Conservation (phyloP, 192 early-diverging fungal species). For the Powellomyces hirtus region DNA sequence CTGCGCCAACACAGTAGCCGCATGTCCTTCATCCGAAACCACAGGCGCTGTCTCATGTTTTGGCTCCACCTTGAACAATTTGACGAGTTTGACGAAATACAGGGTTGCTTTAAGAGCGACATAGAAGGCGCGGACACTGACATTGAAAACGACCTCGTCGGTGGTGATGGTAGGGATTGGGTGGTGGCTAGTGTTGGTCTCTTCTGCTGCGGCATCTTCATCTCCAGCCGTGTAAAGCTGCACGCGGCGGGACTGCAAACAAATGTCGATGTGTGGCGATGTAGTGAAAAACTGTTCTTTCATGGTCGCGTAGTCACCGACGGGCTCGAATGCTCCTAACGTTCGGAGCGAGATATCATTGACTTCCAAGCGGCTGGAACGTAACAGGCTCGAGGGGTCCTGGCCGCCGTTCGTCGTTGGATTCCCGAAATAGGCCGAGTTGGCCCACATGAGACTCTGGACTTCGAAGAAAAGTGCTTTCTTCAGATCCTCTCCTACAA, state of each 20-base stretch:
- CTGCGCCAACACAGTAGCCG: neutral
- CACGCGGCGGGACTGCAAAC: neutral
- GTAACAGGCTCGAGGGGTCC: neutral
- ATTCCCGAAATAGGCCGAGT: neutral
- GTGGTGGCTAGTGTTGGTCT: neutral
- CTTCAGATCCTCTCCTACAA: slow-evolving; percentile 11
- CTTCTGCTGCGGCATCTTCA: neutral
- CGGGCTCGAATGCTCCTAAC: neutral
- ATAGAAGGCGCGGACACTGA: slow-evolving; percentile 14
- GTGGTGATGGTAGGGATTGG: slow-evolving; percentile 6
- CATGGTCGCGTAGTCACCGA: neutral
- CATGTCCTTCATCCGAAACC: neutral
- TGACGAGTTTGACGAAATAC: slow-evolving; percentile 16
- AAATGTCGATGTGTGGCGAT: neutral
- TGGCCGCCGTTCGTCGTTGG: neutral
- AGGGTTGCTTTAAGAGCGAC: slow-evolving; percentile 14
- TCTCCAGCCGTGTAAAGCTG: neutral
- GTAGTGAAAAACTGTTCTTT: neutral
- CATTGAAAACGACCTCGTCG: slow-evolving; percentile 3
- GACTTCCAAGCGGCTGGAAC: slow-evolving; percentile 6
- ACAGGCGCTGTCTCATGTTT: neutral
- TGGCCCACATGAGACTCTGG: neutral
- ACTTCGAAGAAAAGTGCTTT: slow-evolving; percentile 2
- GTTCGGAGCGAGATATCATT: slow-evolving; percentile 5
- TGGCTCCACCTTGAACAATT: slow-evolving; percentile 4